Percentiles rank a stretch among this genome's conserved stretches.
phyloP scores from a whole-genome alignment of 352 stramenopile species.

The Phytophthora boehmeriae region DNA sequence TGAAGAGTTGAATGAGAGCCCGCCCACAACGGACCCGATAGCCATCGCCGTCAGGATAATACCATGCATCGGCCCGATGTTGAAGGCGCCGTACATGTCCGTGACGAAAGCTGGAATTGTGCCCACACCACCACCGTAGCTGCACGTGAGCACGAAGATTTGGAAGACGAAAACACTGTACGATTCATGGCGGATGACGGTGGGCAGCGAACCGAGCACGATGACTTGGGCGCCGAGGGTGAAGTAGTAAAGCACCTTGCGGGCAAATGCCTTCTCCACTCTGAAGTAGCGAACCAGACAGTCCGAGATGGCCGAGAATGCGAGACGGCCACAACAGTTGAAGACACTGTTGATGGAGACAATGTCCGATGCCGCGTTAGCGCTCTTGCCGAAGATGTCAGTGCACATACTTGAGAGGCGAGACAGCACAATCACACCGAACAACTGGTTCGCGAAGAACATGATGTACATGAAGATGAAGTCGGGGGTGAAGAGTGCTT shows the following conservation, averaged over 20 bases:
- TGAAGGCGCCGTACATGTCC: conserved; percentile 85
- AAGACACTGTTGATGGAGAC: conserved; percentile 60
- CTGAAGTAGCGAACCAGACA: conserved; percentile 47
- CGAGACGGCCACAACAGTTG: conserved; percentile 54
- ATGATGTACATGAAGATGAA: conserved; percentile 67
- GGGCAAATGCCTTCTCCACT: conserved; percentile 48
- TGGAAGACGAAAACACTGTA: conserved; percentile 65
- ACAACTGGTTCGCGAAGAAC: conserved; percentile 61
- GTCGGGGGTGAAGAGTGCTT: conserved; percentile 50
- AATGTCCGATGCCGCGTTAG: conserved; percentile 37
- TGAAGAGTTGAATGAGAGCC: conserved; percentile 72
- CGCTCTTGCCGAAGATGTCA: conserved; percentile 50
- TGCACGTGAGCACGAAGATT: conserved; percentile 77
- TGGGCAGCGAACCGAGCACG: conserved; percentile 58
- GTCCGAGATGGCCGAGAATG: conserved; percentile 50
- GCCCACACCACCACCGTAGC: conserved; percentile 77
- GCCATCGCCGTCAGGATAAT: conserved; percentile 81
- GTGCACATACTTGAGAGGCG: conserved; percentile 57
- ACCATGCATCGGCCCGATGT: conserved; percentile 80
- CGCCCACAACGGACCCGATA: conserved; percentile 69
- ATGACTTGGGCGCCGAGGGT: conserved; percentile 59
- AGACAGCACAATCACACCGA: conserved; percentile 61
- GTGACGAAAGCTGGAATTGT: conserved; percentile 79
- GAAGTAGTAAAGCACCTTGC: conserved; percentile 65
- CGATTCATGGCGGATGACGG: conserved; percentile 58